Conservation (phyloP, 148 eudicot genomes). For the Chenopodium album region DNA sequence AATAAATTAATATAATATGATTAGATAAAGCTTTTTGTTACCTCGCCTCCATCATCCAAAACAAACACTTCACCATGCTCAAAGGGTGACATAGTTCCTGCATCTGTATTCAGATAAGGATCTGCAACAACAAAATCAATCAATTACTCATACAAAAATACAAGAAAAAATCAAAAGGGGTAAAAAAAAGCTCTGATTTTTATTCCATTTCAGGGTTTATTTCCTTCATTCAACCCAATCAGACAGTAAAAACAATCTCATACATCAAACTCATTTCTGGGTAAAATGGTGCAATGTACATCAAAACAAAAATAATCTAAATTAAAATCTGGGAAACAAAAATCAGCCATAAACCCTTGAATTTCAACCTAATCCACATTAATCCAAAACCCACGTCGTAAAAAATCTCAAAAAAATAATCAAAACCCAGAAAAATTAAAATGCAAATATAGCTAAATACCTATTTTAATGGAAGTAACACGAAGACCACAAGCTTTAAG, state of each 20-base stretch:
- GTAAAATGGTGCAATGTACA: constrained; percentile 8
- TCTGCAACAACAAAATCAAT: constrained; percentile 37
- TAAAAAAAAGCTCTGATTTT: neutral
- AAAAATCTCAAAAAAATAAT: constrained; percentile 2
- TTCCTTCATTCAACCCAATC: constrained; percentile 4
- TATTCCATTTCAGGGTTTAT: neutral
- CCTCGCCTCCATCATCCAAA: constrained; percentile 97
- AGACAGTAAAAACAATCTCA: neutral
- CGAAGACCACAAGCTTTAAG: constrained; percentile 85
- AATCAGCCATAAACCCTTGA: constrained; percentile 11
- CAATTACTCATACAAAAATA: neutral
- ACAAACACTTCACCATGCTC: constrained; percentile 98
- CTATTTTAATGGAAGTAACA: constrained; percentile 87
- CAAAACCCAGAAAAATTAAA: neutral
- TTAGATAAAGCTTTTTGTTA: constrained; percentile 25
- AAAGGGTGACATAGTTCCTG: constrained; percentile 98
- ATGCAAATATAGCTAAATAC: constrained; percentile 27
- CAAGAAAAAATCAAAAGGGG: neutral
- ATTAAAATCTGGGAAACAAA: constrained; percentile 6
- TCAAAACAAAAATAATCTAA: neutral
- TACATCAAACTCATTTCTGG: constrained; percentile 4
- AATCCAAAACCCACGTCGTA: constrained; percentile 22
- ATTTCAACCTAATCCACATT: constrained; percentile 16
- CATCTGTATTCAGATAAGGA: constrained; percentile 96
- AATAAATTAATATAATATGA: neutral